Evolutionary conservation across 1,139 yeast species (phyloP), one percentile per base, ranked within the genome.

Genomic region (Scheffersomyces insectosa): DNA sequence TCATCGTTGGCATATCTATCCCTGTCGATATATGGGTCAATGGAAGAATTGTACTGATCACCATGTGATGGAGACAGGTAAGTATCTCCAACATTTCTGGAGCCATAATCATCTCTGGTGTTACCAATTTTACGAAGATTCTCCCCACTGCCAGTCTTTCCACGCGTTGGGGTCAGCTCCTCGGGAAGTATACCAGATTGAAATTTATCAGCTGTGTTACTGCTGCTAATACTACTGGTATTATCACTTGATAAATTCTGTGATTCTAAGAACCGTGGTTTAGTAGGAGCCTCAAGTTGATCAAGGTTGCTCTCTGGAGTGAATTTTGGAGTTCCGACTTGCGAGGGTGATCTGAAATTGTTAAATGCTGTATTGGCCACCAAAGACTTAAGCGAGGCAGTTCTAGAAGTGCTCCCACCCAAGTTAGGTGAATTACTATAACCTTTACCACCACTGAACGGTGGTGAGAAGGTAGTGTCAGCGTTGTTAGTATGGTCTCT

Each of bases 331-430:
- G 15, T 15, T 31, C 20, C 34, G 2, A 42, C 45, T 29, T 36
- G 34, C 15, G 55, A 46, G 9, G 55, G 45, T 4, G 59, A 48
- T 50, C 76, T 63, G 41, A 73, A 70, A 42, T 68, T 70, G 49
- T 59, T 71, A 54, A 70, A 73, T 1, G 75, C 77, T 1, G 79
- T 73, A 44, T 72, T 72, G 32, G 70, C 66, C 0, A 66, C 66
- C 42, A 70, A 59, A 3, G 72, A 65, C 40, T 64, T 65, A 28
- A 65, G 56, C 0, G 65, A 49, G 1, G 54, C 51, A 7, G 34
- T 20, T 10, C 23, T 10, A 31, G 23, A 38, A 43, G 43, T 6
- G 42, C 33, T 44, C 42, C 35, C 3, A 37, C 43, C 25, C 28
- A 36, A 57, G 54, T 34, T 55, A 54, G 10, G 51, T 33, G 36